Base-by-base conservation (phyloP, 441 rosid genomes). In the Kokia cookei region DNA sequence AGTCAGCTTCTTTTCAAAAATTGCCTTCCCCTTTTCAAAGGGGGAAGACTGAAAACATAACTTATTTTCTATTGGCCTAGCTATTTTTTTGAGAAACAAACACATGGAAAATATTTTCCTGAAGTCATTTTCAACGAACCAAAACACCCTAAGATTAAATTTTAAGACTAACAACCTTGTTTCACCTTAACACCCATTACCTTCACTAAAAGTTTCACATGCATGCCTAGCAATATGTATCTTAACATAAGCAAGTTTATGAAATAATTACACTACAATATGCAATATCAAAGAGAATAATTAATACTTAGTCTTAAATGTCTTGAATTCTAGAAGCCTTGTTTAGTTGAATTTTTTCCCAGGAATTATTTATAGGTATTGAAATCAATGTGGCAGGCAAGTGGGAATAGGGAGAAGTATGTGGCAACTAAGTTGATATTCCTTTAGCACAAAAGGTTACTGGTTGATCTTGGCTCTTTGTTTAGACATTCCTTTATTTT, bases 161-260 rank as follows among this genome's bases (percentile, higher is more conserved):
- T 40, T 76, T 63, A 10, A 55, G 29, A 65, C 26, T 12, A 55
- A 65, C 15, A 51, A 17, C 64, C 45, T 19, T 70, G 58, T 24
- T 57, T 58, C 62, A 55, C 17, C 47, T 7, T 43, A 64, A 69
- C 35, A 51, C 19, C 17, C 6, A 50, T 64, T 69, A 48, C 47
- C 63, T 58, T 73, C 29, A 5, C 15, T 65, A 50, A 22, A 69
- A 27, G 51, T 65, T 76, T 78, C 66, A 61, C 40, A 69, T 72
- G 53, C 45, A 72, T 58, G 53, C 65, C 55, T 29, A 37, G 72
- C 43, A 55, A 50, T 9, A 12, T 26, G n/a, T 11, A 76, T 57
- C 37, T 53, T 9, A 29, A 73, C 3, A 7, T n/a, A 43, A 14
- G 15, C 43, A 45, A 24, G 3, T 42, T 40, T 4, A 10, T 11